phyloP scores from a whole-genome alignment of 768 basidiomycete species.

The Psilocybe tampanensis region DNA sequence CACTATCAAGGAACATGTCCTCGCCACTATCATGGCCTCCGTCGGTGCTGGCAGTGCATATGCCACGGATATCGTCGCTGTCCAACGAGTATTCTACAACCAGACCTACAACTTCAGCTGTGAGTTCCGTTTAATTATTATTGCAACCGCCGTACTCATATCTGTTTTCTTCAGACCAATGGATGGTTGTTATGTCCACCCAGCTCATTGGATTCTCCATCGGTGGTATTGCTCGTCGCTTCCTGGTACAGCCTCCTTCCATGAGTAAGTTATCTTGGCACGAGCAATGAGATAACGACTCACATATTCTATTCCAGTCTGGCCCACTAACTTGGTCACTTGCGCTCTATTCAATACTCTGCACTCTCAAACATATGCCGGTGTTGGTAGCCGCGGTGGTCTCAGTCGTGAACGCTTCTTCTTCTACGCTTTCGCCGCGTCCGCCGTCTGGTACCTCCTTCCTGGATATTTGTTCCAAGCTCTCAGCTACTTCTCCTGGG shows the following conservation, averaged over 20 bases:
- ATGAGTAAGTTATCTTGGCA: conserved; percentile 51
- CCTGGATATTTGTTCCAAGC: conserved; percentile 77
- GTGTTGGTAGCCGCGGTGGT: conserved; percentile 64
- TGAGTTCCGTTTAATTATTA: conserved; percentile 29
- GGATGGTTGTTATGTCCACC: conserved; percentile 77
- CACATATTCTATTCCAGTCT: conserved; percentile 46
- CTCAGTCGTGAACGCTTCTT: conserved; percentile 81
- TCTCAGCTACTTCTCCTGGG: conserved; percentile 62
- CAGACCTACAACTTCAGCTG: conserved; percentile 62
- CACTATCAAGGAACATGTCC: conserved; percentile 74
- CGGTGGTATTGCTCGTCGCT: conserved; percentile 70
- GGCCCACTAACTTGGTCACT: conserved; percentile 75
- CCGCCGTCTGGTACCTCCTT: conserved; percentile 66
- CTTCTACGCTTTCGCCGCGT: conserved; percentile 58
- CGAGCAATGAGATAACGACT: conserved; percentile 13
- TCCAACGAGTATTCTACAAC: conserved; percentile 73
- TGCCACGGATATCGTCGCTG: conserved; percentile 77
- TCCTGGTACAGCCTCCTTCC: conserved; percentile 72
- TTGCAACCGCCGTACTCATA: background rate
- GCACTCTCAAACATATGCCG: conserved; percentile 71
- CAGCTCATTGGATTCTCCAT: conserved; percentile 85
- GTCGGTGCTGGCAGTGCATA: conserved; percentile 58
- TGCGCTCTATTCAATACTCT: conserved; percentile 83
- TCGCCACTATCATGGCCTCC: conserved; percentile 55
- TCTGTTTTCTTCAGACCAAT: conserved; percentile 55